Evolutionary conservation across 192 early-diverging fungal genomes (phyloP), one percentile per base, ranked within the genome.

Genomic region (Borealophlyctis nickersoniae): DNA sequence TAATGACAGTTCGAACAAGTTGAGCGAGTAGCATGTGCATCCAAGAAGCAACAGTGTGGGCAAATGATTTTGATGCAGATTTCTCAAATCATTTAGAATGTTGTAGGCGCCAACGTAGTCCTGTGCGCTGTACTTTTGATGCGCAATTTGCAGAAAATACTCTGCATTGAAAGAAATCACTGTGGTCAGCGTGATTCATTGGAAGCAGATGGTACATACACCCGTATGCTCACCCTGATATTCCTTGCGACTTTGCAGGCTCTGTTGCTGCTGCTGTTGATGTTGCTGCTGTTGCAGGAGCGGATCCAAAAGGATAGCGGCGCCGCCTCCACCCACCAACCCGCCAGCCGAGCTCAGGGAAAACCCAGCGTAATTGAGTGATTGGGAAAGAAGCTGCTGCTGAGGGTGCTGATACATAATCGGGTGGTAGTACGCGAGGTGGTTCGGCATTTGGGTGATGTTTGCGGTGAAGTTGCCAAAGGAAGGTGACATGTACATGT

Each of bases 31-130:
- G 76, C 91, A 89, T 22, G 89, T 89, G 65, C 92, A 95, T 0
- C 91, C 93, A 36, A 95, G 74, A 23, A 95, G 78, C 22, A 95
- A 80, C 4, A 94, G 78, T 13, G 90, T 93, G 14, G 92, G 91
- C 52, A 95, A 72, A 71, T 94, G 91, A 13, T 74, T 75, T 1
- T 34, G 66, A 31, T 73, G 24, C 5, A 55, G 35, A 24, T 36
- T 16, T 49, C 65, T 62, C 2, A 80, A 58, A 4, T 75, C 58
- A 45, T 60, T 60, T 19, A 80, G 73, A 5, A 80, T 65, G 30
- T 55, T 24, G 16, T 80, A 69, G 0, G 78, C 76, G 11, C 24
- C 59, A 2, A 63, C 28, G 39, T 66, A 80, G 58, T 80, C 77
- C 1, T 33, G 39, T 2, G 33, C 19, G 57, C 76, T 76, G 59